Evolutionary conservation across 1,139 yeast species (phyloP), one percentile per base, ranked within the genome.

Genomic region (Fermentozyma sake): DNA sequence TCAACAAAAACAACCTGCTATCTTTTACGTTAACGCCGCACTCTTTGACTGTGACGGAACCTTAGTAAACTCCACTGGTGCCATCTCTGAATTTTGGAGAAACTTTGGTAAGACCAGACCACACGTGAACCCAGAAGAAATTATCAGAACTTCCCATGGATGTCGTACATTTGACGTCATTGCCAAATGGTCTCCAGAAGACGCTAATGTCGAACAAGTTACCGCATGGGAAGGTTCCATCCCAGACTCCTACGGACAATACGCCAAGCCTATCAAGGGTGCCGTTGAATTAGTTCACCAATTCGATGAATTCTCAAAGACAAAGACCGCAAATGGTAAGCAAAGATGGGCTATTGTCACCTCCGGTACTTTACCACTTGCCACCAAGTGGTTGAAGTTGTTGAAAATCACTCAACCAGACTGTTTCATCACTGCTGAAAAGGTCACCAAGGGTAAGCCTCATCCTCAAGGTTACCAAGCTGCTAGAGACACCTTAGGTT

Each of bases 11-110:
- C 63, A 62, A 57, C 71, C 72, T 32, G 72, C 71, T 44, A 50
- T 57, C 39, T 67, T 67, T 37, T 55, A 61, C 55, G 64, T 64
- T 40, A 52, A 66, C 48, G 72, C 72, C 41, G 72, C 67, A 41
- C 71, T 82, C 41, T 83, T 84, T 54, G 95, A 84, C 55, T 76
- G 87, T 32, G 95, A 84, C 51, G 95, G 95, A 31, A 84, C 95
- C 22, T 67, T 84, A 49, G 84, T 84, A 51, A 76, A 80, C 52
- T 81, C 94, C 21, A 83, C 89, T 36, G 79, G 78, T 34, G 86
- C 93, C 34, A 81, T 84, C 41, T 85, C 84, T 51, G 81, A 76
- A 48, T 78, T 83, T 63, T 83, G 93, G 93, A 71, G 72, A 52
- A 76, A 76, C 39, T 75, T 79, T 49, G 85, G 82, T 39, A 63